phyloP scores from a whole-genome alignment of 2,329 filamentous ascomycete genomes.

The Fusarium chlamydosporum region DNA sequence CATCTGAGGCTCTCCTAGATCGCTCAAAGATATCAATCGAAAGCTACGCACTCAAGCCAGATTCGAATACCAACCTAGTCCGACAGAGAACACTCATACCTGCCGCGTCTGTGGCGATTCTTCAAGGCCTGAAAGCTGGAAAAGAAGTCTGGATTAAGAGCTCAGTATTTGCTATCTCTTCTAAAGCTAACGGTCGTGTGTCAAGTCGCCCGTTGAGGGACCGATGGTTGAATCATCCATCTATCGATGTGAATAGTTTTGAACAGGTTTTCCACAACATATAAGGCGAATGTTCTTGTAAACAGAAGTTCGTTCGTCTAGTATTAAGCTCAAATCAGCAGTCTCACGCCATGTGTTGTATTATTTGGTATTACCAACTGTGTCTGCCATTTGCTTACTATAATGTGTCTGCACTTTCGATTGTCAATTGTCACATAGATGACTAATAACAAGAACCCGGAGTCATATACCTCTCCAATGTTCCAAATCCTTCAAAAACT shows the following conservation, averaged over 20 bases:
- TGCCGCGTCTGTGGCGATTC: not conserved
- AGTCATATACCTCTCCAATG: too few species aligned
- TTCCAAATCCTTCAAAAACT: too few species aligned
- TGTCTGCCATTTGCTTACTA: too few species aligned
- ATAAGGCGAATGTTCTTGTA: not conserved
- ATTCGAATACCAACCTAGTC: constrained; percentile 41
- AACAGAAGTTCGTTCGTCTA: too few species aligned
- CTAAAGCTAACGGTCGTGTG: not conserved
- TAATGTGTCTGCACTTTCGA: too few species aligned
- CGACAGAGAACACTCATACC: constrained; percentile 41
- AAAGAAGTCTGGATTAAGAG: constrained; percentile 19
- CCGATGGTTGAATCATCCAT: constrained; percentile 20
- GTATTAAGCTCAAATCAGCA: too few species aligned
- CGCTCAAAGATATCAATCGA: not conserved
- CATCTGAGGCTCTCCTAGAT: not conserved
- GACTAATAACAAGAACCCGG: too few species aligned
- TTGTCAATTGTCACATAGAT: too few species aligned
- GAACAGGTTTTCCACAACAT: not conserved
- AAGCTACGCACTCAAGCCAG: constrained; percentile 34
- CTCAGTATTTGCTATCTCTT: constrained; percentile 30
- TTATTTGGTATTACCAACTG: too few species aligned
- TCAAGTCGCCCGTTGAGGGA: not conserved
- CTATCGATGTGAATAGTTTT: not conserved
- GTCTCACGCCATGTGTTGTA: too few species aligned
- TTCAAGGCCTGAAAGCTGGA: not conserved